Base-by-base conservation (phyloP, 2,329 filamentous ascomycete genomes). In the Xylaria sp. region DNA sequence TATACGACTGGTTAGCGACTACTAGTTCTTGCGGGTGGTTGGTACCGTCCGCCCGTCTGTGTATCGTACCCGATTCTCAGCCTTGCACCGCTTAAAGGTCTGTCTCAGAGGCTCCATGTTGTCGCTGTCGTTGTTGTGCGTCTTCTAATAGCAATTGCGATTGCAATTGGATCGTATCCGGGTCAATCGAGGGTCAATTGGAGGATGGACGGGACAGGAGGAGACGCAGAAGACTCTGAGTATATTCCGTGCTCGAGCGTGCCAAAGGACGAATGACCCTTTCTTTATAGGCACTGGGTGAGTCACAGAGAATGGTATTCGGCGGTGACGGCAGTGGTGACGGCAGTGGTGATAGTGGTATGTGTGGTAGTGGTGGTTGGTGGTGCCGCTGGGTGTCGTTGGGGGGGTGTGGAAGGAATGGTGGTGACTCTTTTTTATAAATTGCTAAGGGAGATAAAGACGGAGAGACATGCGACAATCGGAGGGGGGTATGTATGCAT, bases 51-150 rank as follows among this genome's bases (percentile, higher is more conserved):
- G 32, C n/a, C 14, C 14, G 48, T 11, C 6, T 27, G 17, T 47
- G n/a, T 27, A 39, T 48, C 59, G 73, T 79, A 89, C 88, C 80
- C 86, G 80, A 67, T 83, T 84, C 81, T 88, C 82, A 70, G 85
- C 85, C 81, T 88, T 88, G 84, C 86, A 88, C 76, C 82, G 84
- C 78, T 81, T 80, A 75, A 89, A 89, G n/a, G 86, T 87, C 79
- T 88, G 79, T 78, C 85, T 87, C 73, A 89, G 83, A 69, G 77
- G 82, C 72, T 89, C 86, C 87, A 89, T 89, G 55, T 27, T n/a
- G 24, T 32, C 4, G 24, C 24, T 27, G 24, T 27, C 24, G 24
- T 27, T 27, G 24, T 4, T 27, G 50, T 32, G 6, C 6, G 34
- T 36, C 3, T 47, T 61, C 21, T 34, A n/a, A 55, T 34, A 47